These are phyloP conservation scores for Flaveria bidentis DNA, from an alignment of 129 eudicot species.

Conservation along the genomic window DNA sequence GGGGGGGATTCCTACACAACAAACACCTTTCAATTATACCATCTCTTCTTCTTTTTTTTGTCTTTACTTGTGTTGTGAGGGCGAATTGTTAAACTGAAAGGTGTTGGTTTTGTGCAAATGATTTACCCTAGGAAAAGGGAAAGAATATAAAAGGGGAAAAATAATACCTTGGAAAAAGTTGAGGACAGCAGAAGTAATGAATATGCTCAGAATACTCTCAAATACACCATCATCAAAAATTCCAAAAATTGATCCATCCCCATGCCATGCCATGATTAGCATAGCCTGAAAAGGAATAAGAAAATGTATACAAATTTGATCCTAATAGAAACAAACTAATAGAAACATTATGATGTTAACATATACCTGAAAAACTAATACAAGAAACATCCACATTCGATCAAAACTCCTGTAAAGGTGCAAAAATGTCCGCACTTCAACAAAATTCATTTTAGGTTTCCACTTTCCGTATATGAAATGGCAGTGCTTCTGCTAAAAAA, in stretches of 20 bases:
- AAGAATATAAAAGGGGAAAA: neutral
- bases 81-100: neutral
- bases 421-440: conserved; percentile 92
- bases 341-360: neutral
- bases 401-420: conserved; percentile 93
- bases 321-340: conserved; percentile 16
- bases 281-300: conserved; percentile 61
- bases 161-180: conserved; percentile 76
- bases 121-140: neutral
- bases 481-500: conserved; percentile 48
- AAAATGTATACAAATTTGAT: neutral
- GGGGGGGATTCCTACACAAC: conserved; percentile 1
- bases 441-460: conserved; percentile 91
- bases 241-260: conserved; percentile 54
- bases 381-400: conserved; percentile 91
- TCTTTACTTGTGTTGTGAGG: neutral
- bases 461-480: conserved; percentile 60
- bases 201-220: conserved; percentile 76
- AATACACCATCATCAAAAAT: conserved; percentile 63
- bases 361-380: conserved; percentile 83
- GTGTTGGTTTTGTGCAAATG: conserved; percentile 2
- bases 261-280: conserved; percentile 94
- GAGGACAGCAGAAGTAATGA: conserved; percentile 81
- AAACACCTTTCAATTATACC: neutral
- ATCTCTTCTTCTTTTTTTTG: neutral